phyloP scores from a whole-genome alignment of 1,139 yeast genomes.

The Candida mesenterica region DNA sequence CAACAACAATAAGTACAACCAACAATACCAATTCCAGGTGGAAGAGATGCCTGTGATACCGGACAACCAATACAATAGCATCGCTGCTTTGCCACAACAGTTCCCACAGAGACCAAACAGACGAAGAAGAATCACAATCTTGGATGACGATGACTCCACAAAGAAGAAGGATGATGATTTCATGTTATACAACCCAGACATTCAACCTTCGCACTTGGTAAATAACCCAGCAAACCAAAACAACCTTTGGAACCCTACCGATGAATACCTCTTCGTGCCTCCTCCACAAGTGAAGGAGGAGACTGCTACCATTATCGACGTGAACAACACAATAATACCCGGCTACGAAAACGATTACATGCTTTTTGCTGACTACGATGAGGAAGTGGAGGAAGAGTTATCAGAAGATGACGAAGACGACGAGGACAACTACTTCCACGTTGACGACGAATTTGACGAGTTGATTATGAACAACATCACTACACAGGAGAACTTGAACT shows the following conservation, averaged over 20 bases:
- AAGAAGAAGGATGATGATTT: constrained; percentile 35
- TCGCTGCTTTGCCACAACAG: constrained; percentile 13
- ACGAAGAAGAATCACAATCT: constrained; percentile 33
- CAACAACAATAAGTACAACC: constrained; percentile 4
- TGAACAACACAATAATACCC: constrained; percentile 22
- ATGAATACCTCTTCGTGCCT: constrained; percentile 26
- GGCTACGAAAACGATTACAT: constrained; percentile 39
- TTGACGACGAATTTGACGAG: constrained; percentile 35
- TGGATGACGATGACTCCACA: constrained; percentile 23
- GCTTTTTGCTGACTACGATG: constrained; percentile 33
- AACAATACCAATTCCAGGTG: constrained; percentile 8
- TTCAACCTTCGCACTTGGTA: constrained; percentile 43
- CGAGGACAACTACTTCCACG: constrained; percentile 39
- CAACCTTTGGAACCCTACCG: constrained; percentile 17
- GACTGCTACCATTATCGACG: constrained; percentile 5
- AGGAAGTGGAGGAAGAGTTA: constrained; percentile 47
- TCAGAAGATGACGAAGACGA: constrained; percentile 47
- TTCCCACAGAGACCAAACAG: constrained; percentile 17
- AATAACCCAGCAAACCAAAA: constrained; percentile 14
- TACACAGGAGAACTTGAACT: constrained; percentile 11
- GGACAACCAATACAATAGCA: neutral
- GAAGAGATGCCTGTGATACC: constrained; percentile 8
- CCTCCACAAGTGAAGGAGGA: constrained; percentile 11
- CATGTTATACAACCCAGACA: constrained; percentile 41
- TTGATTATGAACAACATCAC: constrained; percentile 23